phyloP scores from a whole-genome alignment of 2,329 filamentous ascomycete genomes.

The Alternaria ethzedia region DNA sequence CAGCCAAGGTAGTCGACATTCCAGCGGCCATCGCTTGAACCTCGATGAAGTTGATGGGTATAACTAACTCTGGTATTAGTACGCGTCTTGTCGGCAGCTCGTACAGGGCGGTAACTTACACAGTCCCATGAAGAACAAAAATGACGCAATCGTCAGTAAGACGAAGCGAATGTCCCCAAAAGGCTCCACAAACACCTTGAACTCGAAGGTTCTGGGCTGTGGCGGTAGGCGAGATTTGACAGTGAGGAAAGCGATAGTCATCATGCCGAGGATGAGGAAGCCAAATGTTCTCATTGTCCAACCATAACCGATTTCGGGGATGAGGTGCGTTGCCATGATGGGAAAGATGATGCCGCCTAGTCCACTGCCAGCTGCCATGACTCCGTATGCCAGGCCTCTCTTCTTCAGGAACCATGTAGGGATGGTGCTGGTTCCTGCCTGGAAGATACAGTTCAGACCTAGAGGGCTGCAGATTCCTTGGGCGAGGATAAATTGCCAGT shows the following conservation, averaged over 20 bases:
- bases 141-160: constrained; percentile 57
- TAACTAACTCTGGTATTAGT: constrained; percentile 38
- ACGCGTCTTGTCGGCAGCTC: neutral
- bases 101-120: constrained; percentile 24
- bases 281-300: constrained; percentile 65
- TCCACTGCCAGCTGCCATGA: constrained; percentile 58
- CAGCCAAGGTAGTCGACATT: constrained; percentile 56
- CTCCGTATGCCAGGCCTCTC: constrained; percentile 56
- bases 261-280: constrained; percentile 66
- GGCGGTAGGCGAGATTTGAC: constrained; percentile 59
- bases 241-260: constrained; percentile 60
- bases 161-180: constrained; percentile 53
- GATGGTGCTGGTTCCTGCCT: constrained; percentile 54
- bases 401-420: constrained; percentile 59
- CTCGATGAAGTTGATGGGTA: constrained; percentile 59
- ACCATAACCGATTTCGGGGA: constrained; percentile 61
- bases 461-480: constrained; percentile 61
- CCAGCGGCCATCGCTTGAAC: constrained; percentile 55
- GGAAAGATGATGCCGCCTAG: constrained; percentile 65
- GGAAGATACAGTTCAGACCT: constrained; percentile 61
- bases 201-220: constrained; percentile 38
- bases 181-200: constrained; percentile 38
- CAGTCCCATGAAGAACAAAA: constrained; percentile 66
- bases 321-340: constrained; percentile 65
- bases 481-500: constrained; percentile 62